Conservation (phyloP, 768 basidiomycete genomes). For the Lepiota venenata region DNA sequence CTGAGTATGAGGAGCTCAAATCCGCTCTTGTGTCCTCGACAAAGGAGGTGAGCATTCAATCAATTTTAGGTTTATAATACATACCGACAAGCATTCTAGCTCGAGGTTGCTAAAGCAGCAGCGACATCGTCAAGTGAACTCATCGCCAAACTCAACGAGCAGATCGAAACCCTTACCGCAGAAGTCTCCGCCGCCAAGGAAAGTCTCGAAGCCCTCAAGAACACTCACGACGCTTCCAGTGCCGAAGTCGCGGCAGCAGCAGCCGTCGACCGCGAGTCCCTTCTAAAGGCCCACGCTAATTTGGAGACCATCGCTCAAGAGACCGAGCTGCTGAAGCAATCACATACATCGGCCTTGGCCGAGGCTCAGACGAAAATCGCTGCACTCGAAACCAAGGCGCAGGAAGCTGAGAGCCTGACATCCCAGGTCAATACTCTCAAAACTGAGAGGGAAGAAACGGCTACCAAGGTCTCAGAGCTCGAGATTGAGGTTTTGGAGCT, state of each 20-base stretch:
- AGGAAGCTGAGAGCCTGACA: conserved; percentile 39
- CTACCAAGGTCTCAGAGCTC: conserved; percentile 71
- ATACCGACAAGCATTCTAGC: conserved; percentile 31
- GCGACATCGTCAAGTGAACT: conserved; percentile 39
- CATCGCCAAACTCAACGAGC: conserved; percentile 45
- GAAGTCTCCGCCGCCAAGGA: conserved; percentile 49
- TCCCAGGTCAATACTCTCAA: conserved; percentile 51
- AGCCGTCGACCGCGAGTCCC: conserved; percentile 59
- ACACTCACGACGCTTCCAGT: conserved; percentile 39
- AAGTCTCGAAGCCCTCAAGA: conserved; percentile 47
- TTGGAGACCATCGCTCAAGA: conserved; percentile 54
- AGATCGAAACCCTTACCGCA: conserved; percentile 47
- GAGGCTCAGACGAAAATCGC: conserved; percentile 42
- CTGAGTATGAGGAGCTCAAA: conserved; percentile 27
- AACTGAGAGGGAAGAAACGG: conserved; percentile 66
- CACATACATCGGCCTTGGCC: conserved; percentile 46
- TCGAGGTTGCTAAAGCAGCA: conserved; percentile 43
- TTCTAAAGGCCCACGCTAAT: conserved; percentile 61
- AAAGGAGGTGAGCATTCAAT: conserved; percentile 44
- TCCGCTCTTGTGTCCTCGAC: conserved; percentile 38
- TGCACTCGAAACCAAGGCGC: conserved; percentile 44
- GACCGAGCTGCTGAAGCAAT: conserved; percentile 43
- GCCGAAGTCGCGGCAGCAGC: conserved; percentile 46
- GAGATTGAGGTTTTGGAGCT: conserved; percentile 80
- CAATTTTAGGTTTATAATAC: neutral